Percentiles rank a stretch among this genome's conserved stretches.
phyloP scores from a whole-genome alignment of 78 protist species.

The Dictyostelium intermedium region DNA sequence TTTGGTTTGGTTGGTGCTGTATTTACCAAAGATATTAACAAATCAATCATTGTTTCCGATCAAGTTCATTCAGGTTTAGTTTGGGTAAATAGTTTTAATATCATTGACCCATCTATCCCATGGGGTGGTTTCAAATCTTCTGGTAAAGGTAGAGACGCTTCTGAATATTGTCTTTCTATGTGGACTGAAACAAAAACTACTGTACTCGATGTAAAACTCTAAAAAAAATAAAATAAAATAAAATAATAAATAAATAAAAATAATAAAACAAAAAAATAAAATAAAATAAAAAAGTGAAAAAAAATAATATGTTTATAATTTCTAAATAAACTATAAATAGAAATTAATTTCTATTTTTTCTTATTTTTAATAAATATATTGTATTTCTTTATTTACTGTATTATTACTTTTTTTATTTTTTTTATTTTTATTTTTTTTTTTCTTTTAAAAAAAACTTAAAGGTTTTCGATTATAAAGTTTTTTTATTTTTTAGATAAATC shows the following conservation, averaged over 20 bases:
- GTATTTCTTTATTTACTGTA: not conserved
- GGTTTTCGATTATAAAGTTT: not conserved
- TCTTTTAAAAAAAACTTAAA: too few species aligned
- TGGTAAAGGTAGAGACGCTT: constrained; percentile 35
- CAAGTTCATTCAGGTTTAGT: constrained; percentile 2
- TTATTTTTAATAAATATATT: not conserved
- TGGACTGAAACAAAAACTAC: constrained; percentile 41
- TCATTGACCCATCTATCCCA: constrained; percentile 37
- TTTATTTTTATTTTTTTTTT: not conserved
- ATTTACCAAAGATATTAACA: constrained; percentile 66
- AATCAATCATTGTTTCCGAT: constrained; percentile 7
- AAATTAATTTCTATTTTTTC: too few species aligned
- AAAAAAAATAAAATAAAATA: not conserved
- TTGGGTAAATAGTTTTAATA: constrained; percentile 39
- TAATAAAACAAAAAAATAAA: too few species aligned
- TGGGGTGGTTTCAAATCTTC: constrained; percentile 32
- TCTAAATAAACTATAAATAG: too few species aligned
- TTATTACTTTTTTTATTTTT: not conserved
- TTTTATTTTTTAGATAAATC: not conserved
- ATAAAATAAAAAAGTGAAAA: too few species aligned
- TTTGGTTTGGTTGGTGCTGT: constrained; percentile 89
- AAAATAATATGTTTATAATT: too few species aligned
- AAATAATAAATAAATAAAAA: too few species aligned
- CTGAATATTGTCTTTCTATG: not conserved
- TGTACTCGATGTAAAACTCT: not conserved